Conservation (phyloP, 2,329 filamentous ascomycete species). For the Piedraia hortae region DNA sequence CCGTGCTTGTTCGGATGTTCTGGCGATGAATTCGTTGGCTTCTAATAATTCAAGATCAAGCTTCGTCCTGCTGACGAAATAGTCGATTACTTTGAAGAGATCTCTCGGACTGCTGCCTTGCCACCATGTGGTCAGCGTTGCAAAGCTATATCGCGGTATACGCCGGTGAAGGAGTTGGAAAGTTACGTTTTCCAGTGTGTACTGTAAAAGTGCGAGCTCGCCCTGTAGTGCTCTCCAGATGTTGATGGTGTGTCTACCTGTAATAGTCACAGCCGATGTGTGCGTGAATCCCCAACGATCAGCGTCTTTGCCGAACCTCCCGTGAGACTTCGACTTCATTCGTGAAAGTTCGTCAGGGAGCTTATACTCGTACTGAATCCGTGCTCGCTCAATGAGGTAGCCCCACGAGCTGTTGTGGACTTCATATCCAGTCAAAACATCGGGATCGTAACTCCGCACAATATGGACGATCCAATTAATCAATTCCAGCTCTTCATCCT, state of each 20-base stretch:
- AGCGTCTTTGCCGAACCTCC: conserved; percentile 58
- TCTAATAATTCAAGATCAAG: conserved; percentile 80
- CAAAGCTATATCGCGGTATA: conserved; percentile 65
- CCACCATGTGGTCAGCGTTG: conserved; percentile 62
- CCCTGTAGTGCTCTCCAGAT: conserved; percentile 87
- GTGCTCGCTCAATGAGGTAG: conserved; percentile 72
- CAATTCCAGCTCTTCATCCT: conserved; percentile 57
- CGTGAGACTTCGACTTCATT: conserved; percentile 59
- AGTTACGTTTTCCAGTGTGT: conserved; percentile 85
- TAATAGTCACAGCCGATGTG: conserved; percentile 75
- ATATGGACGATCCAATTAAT: conserved; percentile 68
- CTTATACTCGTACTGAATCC: conserved; percentile 65
- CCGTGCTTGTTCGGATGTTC: conserved; percentile 83
- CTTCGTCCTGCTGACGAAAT: conserved; percentile 49
- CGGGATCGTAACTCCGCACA: conserved; percentile 60
- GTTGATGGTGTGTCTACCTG: conserved; percentile 85
- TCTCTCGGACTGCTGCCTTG: conserved; percentile 37
- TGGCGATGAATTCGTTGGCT: conserved; percentile 59
- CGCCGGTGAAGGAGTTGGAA: conserved; percentile 73
- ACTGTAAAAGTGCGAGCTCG: conserved; percentile 77
- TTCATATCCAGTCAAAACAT: conserved; percentile 83
- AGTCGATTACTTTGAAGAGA: conserved; percentile 45
- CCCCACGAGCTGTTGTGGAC: conserved; percentile 89
- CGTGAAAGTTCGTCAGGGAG: conserved; percentile 77
- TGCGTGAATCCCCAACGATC: conserved; percentile 88